Percentiles rank a stretch among this genome's conserved stretches.
These are phyloP conservation scores for Cryptococcus neoformans DNA, from an alignment of 1,284 basidiomycete genomes.

Conservation along the genomic window DNA sequence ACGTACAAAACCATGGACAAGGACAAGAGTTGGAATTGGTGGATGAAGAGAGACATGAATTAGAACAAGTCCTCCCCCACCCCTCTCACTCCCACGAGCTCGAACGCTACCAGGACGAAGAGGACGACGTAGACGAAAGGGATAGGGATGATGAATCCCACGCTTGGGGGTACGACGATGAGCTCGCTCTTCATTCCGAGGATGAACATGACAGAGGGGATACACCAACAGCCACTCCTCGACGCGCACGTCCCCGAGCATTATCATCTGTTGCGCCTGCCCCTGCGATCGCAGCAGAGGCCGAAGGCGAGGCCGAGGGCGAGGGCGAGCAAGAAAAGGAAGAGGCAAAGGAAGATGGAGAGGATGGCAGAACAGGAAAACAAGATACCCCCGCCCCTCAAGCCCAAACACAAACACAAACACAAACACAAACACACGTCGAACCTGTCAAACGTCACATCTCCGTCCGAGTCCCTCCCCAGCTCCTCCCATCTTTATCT, in stretches of 20 bases:
- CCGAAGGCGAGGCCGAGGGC: too few relatives aligned
- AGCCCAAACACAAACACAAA: not conserved
- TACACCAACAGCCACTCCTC: not conserved
- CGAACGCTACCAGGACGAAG: constrained; percentile 3
- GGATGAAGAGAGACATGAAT: constrained; percentile 10
- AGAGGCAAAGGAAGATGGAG: too few relatives aligned
- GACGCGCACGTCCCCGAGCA: too few relatives aligned
- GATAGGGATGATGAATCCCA: constrained; percentile 1
- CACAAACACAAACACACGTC: not conserved
- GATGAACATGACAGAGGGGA: constrained; percentile 3
- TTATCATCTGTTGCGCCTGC: too few relatives aligned
- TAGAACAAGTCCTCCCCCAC: constrained; percentile 13
- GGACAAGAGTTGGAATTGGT: constrained; percentile 5
- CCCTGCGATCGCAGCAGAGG: too few relatives aligned
- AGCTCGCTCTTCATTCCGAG: constrained; percentile 12
- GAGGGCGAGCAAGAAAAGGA: too few relatives aligned
- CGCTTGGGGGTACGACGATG: constrained; percentile 28
- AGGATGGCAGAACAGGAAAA: too few relatives aligned
- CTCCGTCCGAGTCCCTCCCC: not conserved
- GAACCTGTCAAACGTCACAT: not conserved
- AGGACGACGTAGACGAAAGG: not conserved
- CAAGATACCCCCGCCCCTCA: too few relatives aligned
- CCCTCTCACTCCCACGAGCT: not conserved
- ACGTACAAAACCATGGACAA: not conserved
- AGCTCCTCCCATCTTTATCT: not conserved